phyloP scores from a whole-genome alignment of 2,329 filamentous ascomycete species.

The Aspergillus awamori region DNA sequence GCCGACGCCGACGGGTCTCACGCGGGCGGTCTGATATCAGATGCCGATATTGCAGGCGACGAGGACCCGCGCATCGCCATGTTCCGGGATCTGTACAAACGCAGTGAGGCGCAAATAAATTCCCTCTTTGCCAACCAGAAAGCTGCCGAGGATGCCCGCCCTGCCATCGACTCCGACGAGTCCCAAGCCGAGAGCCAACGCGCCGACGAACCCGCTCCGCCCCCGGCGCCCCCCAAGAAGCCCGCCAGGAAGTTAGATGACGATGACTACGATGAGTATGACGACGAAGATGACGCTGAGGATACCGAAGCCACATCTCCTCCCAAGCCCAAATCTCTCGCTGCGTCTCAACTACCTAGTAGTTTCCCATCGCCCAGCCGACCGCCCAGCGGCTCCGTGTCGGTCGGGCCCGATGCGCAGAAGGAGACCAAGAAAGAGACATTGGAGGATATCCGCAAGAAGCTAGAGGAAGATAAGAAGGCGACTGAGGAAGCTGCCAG shows the following conservation, averaged over 20 bases:
- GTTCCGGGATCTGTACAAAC: conserved; percentile 77
- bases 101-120: conserved; percentile 75
- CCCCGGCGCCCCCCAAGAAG: conserved; percentile 54
- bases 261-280: conserved; percentile 71
- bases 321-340: conserved; percentile 54
- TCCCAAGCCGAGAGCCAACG: conserved; percentile 41
- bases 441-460: conserved; percentile 87
- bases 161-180: conserved; percentile 54
- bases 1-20: conserved; percentile 51
- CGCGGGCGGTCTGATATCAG: conserved; percentile 52
- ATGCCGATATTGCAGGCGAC: conserved; percentile 63
- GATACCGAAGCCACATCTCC: conserved; percentile 54
- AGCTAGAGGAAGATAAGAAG: conserved; percentile 87
- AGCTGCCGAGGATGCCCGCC: conserved; percentile 31
- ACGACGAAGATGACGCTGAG: conserved; percentile 63
- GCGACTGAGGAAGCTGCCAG: conserved; percentile 88
- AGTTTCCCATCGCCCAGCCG: conserved; percentile 71
- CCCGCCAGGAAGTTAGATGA: conserved; percentile 76
- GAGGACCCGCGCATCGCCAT: conserved; percentile 69
- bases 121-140: conserved; percentile 66
- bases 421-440: conserved; percentile 63
- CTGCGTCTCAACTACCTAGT: conserved; percentile 58
- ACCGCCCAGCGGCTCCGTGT: conserved; percentile 66
- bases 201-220: conserved; percentile 52
- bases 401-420: conserved; percentile 63